phyloP scores from a whole-genome alignment of 2,329 filamentous ascomycete genomes.

The Penicillium sp. region DNA sequence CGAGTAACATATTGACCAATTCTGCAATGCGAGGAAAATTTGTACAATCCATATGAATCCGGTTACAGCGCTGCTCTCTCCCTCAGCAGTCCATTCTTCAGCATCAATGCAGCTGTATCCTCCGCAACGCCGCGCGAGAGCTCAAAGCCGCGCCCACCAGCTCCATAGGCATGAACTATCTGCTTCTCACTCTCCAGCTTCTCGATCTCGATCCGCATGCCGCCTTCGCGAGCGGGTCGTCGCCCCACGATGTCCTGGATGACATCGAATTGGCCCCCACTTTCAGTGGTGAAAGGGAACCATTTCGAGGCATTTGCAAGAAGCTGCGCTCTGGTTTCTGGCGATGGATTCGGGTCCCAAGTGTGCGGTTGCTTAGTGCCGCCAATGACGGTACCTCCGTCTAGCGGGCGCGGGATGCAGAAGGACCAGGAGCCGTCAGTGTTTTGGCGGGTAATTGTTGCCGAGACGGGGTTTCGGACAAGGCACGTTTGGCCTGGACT shows the following conservation, averaged over 20 bases:
- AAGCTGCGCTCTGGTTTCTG: constrained; percentile 48
- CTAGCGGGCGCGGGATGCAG: constrained; percentile 59
- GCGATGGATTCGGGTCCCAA: constrained; percentile 52
- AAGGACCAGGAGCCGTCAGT: constrained; percentile 63
- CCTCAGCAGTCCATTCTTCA: constrained; percentile 20
- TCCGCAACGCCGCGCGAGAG: constrained; percentile 60
- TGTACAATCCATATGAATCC: neutral
- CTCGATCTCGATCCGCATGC: constrained; percentile 55
- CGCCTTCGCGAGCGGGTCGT: constrained; percentile 46
- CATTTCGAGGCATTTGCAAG: constrained; percentile 44
- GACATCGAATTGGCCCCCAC: constrained; percentile 40
- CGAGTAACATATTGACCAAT: neutral
- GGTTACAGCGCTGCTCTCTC: constrained; percentile 26
- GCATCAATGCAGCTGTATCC: constrained; percentile 47
- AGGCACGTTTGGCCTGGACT: constrained; percentile 47
- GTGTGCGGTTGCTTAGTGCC: constrained; percentile 63
- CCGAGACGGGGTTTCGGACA: constrained; percentile 43
- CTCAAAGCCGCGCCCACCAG: constrained; percentile 62
- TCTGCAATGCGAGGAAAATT: neutral
- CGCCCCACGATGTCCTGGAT: constrained; percentile 48
- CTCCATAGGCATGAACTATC: constrained; percentile 58
- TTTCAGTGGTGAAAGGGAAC: constrained; percentile 41
- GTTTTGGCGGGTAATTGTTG: constrained; percentile 59
- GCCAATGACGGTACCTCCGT: constrained; percentile 64
- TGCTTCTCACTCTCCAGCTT: constrained; percentile 24